Percentiles rank a stretch among this genome's conserved stretches.
Evolutionary conservation across 2,329 filamentous ascomycete genomes (phyloP).

Genomic region (Paecilomyces sp.): DNA sequence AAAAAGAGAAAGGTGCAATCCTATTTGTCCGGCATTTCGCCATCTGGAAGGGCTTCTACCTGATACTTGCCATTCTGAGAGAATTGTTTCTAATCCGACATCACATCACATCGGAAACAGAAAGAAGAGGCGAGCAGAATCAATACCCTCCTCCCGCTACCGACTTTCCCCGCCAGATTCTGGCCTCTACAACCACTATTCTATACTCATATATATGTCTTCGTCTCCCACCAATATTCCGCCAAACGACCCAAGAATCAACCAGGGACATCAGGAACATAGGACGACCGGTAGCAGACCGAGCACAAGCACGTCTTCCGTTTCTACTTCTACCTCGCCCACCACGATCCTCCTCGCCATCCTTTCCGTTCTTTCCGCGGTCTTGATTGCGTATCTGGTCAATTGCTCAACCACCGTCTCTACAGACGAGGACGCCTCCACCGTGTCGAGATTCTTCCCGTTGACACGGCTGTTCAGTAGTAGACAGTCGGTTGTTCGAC

Average conservation of each 20-base stretch:
- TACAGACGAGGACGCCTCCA: not conserved
- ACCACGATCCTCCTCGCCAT: slow-evolving; percentile 9
- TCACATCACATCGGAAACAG: too few species aligned
- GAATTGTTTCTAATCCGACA: too few species aligned
- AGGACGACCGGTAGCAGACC: not conserved
- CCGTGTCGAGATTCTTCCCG: not conserved
- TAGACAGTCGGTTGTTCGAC: not conserved
- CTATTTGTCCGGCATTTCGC: not conserved
- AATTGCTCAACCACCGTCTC: not conserved
- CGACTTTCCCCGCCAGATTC: too few species aligned
- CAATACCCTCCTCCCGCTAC: too few species aligned
- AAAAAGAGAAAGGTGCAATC: not conserved
- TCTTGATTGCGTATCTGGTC: slow-evolving; percentile 10
- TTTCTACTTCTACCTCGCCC: not conserved
- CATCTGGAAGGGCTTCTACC: not conserved
- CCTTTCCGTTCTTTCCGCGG: slow-evolving; percentile 12
- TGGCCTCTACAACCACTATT: too few species aligned
- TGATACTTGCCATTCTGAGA: too few species aligned
- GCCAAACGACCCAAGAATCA: not conserved
- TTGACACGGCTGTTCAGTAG: not conserved
- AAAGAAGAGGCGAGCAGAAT: too few species aligned
- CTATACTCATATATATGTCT: not conserved
- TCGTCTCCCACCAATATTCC: not conserved
- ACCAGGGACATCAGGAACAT: not conserved
- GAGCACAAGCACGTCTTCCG: not conserved